These are phyloP conservation scores for Salix brachista DNA, from an alignment of 345 rosid genomes.

Conservation along the genomic window DNA sequence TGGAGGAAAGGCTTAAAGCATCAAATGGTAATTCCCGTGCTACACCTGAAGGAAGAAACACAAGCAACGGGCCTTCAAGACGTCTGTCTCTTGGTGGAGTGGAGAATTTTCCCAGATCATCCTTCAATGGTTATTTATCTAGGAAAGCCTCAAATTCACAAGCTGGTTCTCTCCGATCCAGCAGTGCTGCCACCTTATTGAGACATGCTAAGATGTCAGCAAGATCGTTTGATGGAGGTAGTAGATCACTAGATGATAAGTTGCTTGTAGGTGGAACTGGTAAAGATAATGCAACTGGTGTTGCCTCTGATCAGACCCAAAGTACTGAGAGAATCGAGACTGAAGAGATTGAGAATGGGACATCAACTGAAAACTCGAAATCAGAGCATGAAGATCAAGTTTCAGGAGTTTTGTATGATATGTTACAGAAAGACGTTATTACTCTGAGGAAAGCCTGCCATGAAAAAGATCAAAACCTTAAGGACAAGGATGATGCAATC, in stretches of 20 bases:
- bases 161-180: constrained; percentile 19
- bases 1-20: constrained; percentile 41
- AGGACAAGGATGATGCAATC: constrained; percentile 94
- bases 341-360: constrained; percentile 19
- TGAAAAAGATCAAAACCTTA: constrained; percentile 91
- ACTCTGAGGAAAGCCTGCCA: constrained; percentile 75
- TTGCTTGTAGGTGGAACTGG: constrained; percentile 16
- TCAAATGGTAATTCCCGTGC: constrained; percentile 22
- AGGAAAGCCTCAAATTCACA: constrained; percentile 26
- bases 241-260: constrained; percentile 26
- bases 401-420: constrained; percentile 71
- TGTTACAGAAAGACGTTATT: constrained; percentile 90
- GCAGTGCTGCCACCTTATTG: constrained; percentile 26
- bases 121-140: constrained; percentile 28
- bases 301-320: constrained; percentile 7
- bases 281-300: constrained; percentile 9
- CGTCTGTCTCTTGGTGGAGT: constrained; percentile 41
- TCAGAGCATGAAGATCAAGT: constrained; percentile 51
- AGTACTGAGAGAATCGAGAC: constrained; percentile 4
- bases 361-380: constrained; percentile 17
- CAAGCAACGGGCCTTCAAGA: constrained; percentile 27
- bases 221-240: constrained; percentile 37
- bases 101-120: constrained; percentile 23
- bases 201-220: constrained; percentile 28
- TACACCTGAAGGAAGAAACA: constrained; percentile 21